These are phyloP conservation scores for Echria macrotheca DNA, from an alignment of 495 filamentous ascomycete species.

Conservation along the genomic window DNA sequence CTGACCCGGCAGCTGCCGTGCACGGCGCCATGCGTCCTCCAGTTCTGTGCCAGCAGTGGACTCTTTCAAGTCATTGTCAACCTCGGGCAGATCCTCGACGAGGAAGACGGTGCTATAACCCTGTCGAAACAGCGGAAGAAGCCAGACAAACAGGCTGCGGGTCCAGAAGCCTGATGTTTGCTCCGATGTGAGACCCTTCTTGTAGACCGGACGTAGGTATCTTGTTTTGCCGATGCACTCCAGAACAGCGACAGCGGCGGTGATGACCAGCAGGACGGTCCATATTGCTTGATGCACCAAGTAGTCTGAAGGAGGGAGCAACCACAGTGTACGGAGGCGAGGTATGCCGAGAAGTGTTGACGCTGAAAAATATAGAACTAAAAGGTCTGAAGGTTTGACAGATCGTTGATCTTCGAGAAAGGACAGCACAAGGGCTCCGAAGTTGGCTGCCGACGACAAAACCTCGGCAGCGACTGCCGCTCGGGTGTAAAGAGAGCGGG, in stretches of 20 bases:
- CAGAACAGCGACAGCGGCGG: conserved; percentile 8
- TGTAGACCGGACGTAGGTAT: conserved; percentile 17
- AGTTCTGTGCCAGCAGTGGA: background rate
- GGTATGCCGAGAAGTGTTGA: conserved; percentile 21
- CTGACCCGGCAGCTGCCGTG: background rate
- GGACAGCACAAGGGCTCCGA: conserved; percentile 18
- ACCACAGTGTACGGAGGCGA: conserved; percentile 29
- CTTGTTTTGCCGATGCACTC: conserved; percentile 27
- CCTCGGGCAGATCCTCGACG: conserved; percentile 26
- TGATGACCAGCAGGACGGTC: conserved; percentile 4
- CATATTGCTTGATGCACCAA: conserved; percentile 1
- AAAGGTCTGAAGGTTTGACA: conserved; percentile 26
- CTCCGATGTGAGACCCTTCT: conserved; percentile 20
- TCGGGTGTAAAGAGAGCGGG: conserved; percentile 14
- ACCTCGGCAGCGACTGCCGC: conserved; percentile 16
- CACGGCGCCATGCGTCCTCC: conserved; percentile 1
- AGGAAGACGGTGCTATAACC: conserved; percentile 25
- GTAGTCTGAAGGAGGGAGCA: background rate
- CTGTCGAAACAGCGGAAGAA: conserved; percentile 24
- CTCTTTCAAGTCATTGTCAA: conserved; percentile 17
- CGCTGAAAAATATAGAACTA: conserved; percentile 31
- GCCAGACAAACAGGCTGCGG: conserved; percentile 30
- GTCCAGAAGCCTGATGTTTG: conserved; percentile 26
- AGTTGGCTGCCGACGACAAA: conserved; percentile 10
- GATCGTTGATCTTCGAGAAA: conserved; percentile 34